These are phyloP conservation scores for Geotrichum cucujoidarum DNA, from an alignment of 1,139 yeast genomes.

Conservation along the genomic window DNA sequence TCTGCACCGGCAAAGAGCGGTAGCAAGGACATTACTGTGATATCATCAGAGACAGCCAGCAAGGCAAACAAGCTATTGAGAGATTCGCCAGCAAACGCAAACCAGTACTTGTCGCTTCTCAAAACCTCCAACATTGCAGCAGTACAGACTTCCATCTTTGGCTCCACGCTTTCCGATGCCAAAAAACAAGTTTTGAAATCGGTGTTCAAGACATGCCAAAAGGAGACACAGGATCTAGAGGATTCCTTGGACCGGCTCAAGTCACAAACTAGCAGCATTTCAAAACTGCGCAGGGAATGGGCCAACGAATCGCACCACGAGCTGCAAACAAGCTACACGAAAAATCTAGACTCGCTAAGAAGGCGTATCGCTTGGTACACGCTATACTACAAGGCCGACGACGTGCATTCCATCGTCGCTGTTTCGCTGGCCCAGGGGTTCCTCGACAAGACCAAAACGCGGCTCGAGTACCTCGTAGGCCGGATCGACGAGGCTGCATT, in stretches of 20 bases:
- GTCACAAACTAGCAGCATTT: slow-evolving; percentile 24
- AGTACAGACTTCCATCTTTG: slow-evolving; percentile 23
- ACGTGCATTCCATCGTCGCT: slow-evolving; percentile 31
- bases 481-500: slow-evolving; percentile 32
- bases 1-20: background rate
- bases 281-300: slow-evolving; percentile 28
- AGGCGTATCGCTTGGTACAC: slow-evolving; percentile 39
- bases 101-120: slow-evolving; percentile 28
- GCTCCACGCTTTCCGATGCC: background rate
- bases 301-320: slow-evolving; percentile 38
- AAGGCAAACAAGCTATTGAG: slow-evolving; percentile 30
- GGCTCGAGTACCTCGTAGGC: slow-evolving; percentile 32
- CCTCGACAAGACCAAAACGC: slow-evolving; percentile 31
- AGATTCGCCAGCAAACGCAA: slow-evolving; percentile 32
- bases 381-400: slow-evolving; percentile 37
- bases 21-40: background rate
- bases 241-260: slow-evolving; percentile 10
- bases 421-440: slow-evolving; percentile 22
- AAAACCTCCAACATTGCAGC: slow-evolving; percentile 28
- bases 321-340: slow-evolving; percentile 30
- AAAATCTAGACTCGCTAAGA: slow-evolving; percentile 1
- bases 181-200: slow-evolving; percentile 18
- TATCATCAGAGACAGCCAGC: slow-evolving; percentile 28
- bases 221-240: slow-evolving; percentile 22
- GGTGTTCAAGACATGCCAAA: slow-evolving; percentile 30